Percentiles rank a stretch among this genome's conserved stretches.
Evolutionary conservation across 352 stramenopile species (phyloP).

Genomic region (Phytophthora palmivora): DNA sequence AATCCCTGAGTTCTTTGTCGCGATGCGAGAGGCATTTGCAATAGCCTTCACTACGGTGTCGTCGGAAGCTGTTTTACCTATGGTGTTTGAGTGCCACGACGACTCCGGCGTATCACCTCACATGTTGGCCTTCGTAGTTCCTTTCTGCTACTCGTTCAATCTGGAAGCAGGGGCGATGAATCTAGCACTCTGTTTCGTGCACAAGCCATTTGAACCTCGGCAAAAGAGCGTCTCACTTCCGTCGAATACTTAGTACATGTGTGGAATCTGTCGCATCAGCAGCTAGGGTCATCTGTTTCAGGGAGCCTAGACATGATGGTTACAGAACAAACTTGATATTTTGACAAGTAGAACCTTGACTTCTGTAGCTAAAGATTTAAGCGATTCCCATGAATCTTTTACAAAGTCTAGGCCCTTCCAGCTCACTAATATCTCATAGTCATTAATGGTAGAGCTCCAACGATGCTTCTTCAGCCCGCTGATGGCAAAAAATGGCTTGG

Average conservation of each 20-base stretch:
- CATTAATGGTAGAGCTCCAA: background rate
- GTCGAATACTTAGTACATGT: no score
- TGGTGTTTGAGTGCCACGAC: slow-evolving; percentile 50
- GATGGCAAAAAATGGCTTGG: background rate
- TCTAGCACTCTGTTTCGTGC: slow-evolving; percentile 55
- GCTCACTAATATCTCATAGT: slow-evolving; percentile 1
- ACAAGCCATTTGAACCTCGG: slow-evolving; percentile 29
- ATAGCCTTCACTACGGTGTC: slow-evolving; percentile 57
- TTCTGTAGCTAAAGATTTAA: background rate
- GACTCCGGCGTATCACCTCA: slow-evolving; percentile 48
- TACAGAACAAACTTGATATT: no score
- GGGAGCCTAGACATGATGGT: no score
- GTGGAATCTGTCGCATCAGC: no score
- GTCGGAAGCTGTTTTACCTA: slow-evolving; percentile 52
- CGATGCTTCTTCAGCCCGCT: background rate
- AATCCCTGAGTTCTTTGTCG: slow-evolving; percentile 37
- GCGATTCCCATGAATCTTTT: slow-evolving; percentile 1
- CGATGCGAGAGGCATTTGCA: slow-evolving; percentile 46
- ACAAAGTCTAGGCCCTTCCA: background rate
- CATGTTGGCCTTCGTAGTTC: slow-evolving; percentile 50
- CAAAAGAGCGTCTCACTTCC: slow-evolving; percentile 12
- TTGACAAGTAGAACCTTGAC: background rate
- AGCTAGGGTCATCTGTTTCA: no score
- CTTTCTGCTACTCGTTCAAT: slow-evolving; percentile 64
- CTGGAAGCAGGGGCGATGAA: slow-evolving; percentile 51